These are phyloP conservation scores for Rhodotorula sp. DNA, from an alignment of 1,284 basidiomycete species.

Conservation along the genomic window DNA sequence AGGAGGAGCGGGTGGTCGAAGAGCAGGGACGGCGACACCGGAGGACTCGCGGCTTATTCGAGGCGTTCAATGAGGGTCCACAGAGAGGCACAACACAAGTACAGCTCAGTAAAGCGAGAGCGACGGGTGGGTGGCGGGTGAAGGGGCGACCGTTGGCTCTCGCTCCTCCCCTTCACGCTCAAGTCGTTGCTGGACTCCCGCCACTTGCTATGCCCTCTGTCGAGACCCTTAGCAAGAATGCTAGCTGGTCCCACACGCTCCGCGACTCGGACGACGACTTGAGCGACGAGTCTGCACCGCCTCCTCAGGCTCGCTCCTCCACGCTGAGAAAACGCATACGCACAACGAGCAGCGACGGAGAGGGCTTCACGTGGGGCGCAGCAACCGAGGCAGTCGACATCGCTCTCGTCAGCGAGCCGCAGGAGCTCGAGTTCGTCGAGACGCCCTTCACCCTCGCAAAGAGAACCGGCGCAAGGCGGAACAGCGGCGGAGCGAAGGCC, in stretches of 20 bases:
- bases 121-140: too few species aligned
- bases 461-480: background rate
- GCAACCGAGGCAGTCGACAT: constrained; percentile 23
- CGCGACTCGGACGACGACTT: constrained; percentile 2
- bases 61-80: too few species aligned
- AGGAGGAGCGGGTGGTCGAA: too few species aligned
- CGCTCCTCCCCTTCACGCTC: background rate
- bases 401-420: constrained; percentile 22
- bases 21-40: too few species aligned
- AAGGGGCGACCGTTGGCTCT: background rate
- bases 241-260: background rate
- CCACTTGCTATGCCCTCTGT: background rate
- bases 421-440: constrained; percentile 24
- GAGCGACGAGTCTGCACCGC: background rate
- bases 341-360: background rate
- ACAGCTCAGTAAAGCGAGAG: too few species aligned
- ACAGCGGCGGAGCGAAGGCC: background rate
- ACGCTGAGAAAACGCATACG: background rate
- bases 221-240: background rate
- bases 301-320: background rate
- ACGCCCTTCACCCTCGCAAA: constrained; percentile 38
- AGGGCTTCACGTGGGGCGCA: background rate
- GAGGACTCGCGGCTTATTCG: too few species aligned
- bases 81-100: too few species aligned
- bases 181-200: background rate